These are phyloP conservation scores for Colletotrichum scovillei DNA, from an alignment of 2,329 filamentous ascomycete genomes.

Conservation along the genomic window DNA sequence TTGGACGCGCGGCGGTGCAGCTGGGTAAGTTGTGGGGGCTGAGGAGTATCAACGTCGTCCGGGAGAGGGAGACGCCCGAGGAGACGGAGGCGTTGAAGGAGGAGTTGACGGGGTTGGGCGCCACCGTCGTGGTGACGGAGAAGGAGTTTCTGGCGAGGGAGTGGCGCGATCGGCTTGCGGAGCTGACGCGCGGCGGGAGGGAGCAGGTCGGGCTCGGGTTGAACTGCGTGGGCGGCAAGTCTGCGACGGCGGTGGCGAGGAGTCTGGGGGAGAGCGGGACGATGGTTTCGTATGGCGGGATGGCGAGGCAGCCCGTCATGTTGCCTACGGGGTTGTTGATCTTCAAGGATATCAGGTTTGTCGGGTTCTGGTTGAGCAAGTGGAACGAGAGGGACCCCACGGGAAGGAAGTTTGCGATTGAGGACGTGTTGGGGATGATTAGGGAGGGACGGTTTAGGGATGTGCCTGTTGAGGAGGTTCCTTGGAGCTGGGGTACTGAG, in stretches of 20 bases:
- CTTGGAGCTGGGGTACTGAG: conserved; percentile 86
- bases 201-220: conserved; percentile 82
- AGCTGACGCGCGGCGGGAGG: conserved; percentile 77
- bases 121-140: conserved; percentile 67
- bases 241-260: conserved; percentile 82
- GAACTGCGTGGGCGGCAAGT: conserved; percentile 94
- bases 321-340: conserved; percentile 89
- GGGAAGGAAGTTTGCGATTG: conserved; percentile 83
- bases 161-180: conserved; percentile 70
- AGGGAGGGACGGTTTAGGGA: conserved; percentile 83
- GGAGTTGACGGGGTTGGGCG: conserved; percentile 66
- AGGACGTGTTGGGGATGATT: conserved; percentile 83
- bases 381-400: conserved; percentile 84
- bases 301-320: conserved; percentile 87
- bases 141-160: conserved; percentile 65
- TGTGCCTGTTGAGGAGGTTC: conserved; percentile 82
- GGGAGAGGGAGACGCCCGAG: conserved; percentile 73
- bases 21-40: conserved; percentile 87
- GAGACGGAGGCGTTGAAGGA: conserved; percentile 70
- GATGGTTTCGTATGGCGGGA: conserved; percentile 94
- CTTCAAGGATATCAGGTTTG: conserved; percentile 90
- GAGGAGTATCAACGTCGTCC: conserved; percentile 89
- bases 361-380: conserved; percentile 93
- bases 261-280: conserved; percentile 75
- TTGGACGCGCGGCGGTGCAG: conserved; percentile 92